Conservation (phyloP, 192 early-diverging fungal species). For the Backusella circina region DNA sequence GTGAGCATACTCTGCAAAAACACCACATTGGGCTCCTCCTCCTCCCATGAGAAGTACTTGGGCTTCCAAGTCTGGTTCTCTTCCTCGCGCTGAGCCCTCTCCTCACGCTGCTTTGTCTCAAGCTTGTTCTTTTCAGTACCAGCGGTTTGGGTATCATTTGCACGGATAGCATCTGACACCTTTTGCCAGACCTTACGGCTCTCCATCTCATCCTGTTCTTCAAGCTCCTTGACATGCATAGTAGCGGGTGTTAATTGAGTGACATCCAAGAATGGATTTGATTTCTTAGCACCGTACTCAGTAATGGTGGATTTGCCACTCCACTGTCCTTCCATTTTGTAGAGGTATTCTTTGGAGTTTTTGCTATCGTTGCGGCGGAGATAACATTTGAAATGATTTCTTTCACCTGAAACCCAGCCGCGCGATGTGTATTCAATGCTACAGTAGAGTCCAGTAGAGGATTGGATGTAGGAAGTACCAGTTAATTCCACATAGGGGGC, state of each 20-base stretch:
- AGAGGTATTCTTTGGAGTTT: slow-evolving; percentile 25
- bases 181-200: slow-evolving; percentile 61
- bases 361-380: slow-evolving; percentile 23
- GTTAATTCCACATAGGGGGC: slow-evolving; percentile 35
- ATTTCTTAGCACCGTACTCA: slow-evolving; percentile 44
- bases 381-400: slow-evolving; percentile 64
- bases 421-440: slow-evolving; percentile 65
- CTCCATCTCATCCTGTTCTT: slow-evolving; percentile 57
- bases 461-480: slow-evolving; percentile 58
- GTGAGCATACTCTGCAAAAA: slow-evolving; percentile 21
- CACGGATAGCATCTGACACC: no score
- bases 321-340: no score
- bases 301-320: slow-evolving; percentile 55
- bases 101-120: slow-evolving; percentile 58
- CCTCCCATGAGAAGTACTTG: slow-evolving; percentile 21
- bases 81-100: slow-evolving; percentile 55
- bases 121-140: slow-evolving; percentile 61
- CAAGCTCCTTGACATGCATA: slow-evolving; percentile 51
- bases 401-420: no score
- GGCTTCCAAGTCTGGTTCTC: slow-evolving; percentile 28
- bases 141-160: no score
- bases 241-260: slow-evolving; percentile 44
- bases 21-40: slow-evolving; percentile 10
- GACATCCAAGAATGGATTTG: slow-evolving; percentile 45
- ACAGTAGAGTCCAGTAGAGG: slow-evolving; percentile 44